Evolutionary conservation across 495 filamentous ascomycete species (phyloP).

Genomic region (Aspergillus hancockii): DNA sequence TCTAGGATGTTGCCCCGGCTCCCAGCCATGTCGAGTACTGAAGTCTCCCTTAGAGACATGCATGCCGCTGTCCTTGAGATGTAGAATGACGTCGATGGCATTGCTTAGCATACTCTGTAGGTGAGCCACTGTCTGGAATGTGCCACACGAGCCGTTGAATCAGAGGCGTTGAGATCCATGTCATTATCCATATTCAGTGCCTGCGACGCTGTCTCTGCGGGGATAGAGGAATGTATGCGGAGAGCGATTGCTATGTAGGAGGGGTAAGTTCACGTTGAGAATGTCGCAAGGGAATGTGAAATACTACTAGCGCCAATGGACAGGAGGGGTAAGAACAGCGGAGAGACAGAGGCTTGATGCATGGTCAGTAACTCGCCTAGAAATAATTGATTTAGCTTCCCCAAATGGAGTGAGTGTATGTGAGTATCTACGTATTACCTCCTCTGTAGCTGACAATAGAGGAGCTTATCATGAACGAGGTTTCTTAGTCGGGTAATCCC

Average conservation of each 20-base stretch:
- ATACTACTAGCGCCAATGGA: no score
- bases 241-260: background rate
- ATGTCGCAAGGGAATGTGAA: background rate
- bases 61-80: slow-evolving; percentile 5
- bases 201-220: no score
- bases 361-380: no score
- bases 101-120: slow-evolving; percentile 1
- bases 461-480: background rate
- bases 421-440: no score
- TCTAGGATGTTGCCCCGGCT: slow-evolving; percentile 6
- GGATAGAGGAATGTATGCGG: no score
- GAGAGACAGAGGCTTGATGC: background rate
- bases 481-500: background rate
- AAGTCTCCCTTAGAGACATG: slow-evolving; percentile 9
- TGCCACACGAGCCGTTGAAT: background rate
- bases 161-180: no score
- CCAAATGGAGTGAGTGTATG: no score
- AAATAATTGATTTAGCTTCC: background rate
- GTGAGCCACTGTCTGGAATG: background rate
- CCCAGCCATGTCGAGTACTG: slow-evolving; percentile 10
- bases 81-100: slow-evolving; percentile 18
- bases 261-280: background rate
- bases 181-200: no score
- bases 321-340: background rate
- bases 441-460: no score